phyloP scores from a whole-genome alignment of 2,329 filamentous ascomycete genomes.

The Fusarium verrucosum region DNA sequence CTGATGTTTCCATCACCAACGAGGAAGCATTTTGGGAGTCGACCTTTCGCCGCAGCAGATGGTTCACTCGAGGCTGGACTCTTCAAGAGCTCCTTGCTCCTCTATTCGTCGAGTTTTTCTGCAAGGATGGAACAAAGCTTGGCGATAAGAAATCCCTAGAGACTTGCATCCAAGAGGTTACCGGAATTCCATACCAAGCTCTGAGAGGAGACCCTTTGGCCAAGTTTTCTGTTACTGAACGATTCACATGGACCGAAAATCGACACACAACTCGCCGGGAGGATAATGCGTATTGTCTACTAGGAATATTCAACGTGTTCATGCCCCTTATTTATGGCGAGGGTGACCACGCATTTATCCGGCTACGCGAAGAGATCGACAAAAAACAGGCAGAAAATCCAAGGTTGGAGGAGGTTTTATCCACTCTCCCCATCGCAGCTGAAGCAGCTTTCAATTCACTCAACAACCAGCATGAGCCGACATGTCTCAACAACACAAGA shows the following conservation, averaged over 20 bases:
- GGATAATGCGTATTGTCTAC: conserved; percentile 43
- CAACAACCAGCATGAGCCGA: not conserved
- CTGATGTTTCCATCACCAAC: conserved; percentile 23
- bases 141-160: conserved; percentile 1
- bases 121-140: not conserved
- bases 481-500: not conserved
- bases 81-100: conserved; percentile 25
- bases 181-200: not conserved
- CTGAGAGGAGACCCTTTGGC: not conserved
- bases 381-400: not conserved
- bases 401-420: not conserved
- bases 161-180: not conserved
- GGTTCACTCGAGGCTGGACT: conserved; percentile 21
- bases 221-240: conserved; percentile 20
- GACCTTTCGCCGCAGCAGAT: not conserved
- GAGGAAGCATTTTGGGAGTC: not conserved
- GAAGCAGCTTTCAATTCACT: not conserved
- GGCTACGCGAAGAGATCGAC: conserved; percentile 39
- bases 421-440: not conserved
- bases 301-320: conserved; percentile 45
- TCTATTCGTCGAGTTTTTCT: conserved; percentile 13
- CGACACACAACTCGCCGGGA: conserved; percentile 39
- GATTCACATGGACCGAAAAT: conserved; percentile 45
- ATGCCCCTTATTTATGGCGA: conserved; percentile 46
- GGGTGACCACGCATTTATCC: conserved; percentile 32